Evolutionary conservation across 1,284 basidiomycete genomes (phyloP).

Genomic region (Microbotryum scabiosae): DNA sequence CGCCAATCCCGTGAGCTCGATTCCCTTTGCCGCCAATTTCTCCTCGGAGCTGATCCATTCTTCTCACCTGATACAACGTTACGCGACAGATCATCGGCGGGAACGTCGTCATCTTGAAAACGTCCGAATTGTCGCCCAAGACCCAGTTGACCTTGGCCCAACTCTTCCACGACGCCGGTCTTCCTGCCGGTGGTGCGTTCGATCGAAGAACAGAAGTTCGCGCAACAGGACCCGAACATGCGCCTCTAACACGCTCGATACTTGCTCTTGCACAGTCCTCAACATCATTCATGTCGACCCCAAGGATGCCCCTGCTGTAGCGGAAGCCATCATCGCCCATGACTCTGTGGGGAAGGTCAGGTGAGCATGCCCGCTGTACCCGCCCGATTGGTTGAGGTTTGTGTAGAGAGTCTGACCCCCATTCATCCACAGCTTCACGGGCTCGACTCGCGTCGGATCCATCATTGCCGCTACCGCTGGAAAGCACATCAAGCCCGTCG

Average conservation of each 20-base stretch:
- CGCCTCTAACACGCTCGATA: too few relatives aligned
- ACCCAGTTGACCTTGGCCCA: slow-evolving; percentile 36
- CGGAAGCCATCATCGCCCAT: slow-evolving; percentile 52
- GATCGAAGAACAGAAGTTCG: too few relatives aligned
- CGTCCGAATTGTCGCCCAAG: slow-evolving; percentile 35
- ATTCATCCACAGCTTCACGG: slow-evolving; percentile 39
- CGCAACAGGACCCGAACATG: too few relatives aligned
- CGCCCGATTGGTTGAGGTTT: not conserved
- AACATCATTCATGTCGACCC: slow-evolving; percentile 53
- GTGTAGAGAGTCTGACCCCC: not conserved
- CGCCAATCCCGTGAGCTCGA: too few relatives aligned
- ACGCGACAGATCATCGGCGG: too few relatives aligned
- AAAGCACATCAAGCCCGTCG: slow-evolving; percentile 42
- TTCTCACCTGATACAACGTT: too few relatives aligned
- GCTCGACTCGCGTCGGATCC: slow-evolving; percentile 42
- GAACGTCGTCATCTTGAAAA: slow-evolving; percentile 28
- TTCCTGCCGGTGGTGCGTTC: slow-evolving; percentile 46
- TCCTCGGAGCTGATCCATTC: too few relatives aligned
- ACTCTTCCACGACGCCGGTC: slow-evolving; percentile 47
- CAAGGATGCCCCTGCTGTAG: slow-evolving; percentile 43
- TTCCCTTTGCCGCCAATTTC: too few relatives aligned
- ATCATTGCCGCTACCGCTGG: slow-evolving; percentile 38
- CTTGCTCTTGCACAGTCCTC: slow-evolving; percentile 40
- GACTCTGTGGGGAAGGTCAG: slow-evolving; percentile 47
- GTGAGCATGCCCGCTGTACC: slow-evolving; percentile 6